Evolutionary conservation across 208 protist species (phyloP), one percentile per base, ranked within the genome.

Genomic region (Novymonas esmeraldas): DNA sequence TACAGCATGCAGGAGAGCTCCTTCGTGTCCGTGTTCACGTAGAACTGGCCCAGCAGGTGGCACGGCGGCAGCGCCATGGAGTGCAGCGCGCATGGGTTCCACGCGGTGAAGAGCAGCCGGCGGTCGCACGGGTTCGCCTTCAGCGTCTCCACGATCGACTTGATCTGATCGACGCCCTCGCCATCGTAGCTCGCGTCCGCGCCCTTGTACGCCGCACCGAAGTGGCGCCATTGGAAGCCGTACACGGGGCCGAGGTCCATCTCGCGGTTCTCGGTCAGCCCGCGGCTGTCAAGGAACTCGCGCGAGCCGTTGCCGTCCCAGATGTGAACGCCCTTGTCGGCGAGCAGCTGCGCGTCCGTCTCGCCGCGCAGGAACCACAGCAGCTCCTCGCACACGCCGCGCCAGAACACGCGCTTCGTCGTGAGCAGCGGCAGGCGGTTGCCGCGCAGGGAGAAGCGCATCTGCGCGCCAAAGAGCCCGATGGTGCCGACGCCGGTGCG

Each of bases 161-260:
- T 88, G 29, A 99, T 93, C 81, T 99, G 98, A 78, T 99, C 98
- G 34, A 99, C 89, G 45, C 98, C 95, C 57, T 97, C 93, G 60
- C 95, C 89, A 33, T 93, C 84, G 80, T 98, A 98, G 75, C 98
- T 89, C 2, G 85, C 87, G 45, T 97, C 61, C 60, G 75, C 82
- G 52, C 73, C 71, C 31, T 59, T 89, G 87, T 99, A 99, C 48
- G 91, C 64, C 0, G 97, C 97, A 0, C 98, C 98, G 81, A 99
- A 99, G 78, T 99, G 98, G 10, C 98, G 85, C 98, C 98, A 99
- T 83, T 99, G 98, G 73, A 99, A 99, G 34, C 98, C 98, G 81
- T 99, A 99, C 10, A 99, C 98, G 0, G 98, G 98, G 14, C 98
- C 98, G 2, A 99, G 88, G 71, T 99, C 98, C 78, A 98, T 98